Evolutionary conservation across 768 basidiomycete species (phyloP).

Genomic region (Rhodotorula paludigena): DNA sequence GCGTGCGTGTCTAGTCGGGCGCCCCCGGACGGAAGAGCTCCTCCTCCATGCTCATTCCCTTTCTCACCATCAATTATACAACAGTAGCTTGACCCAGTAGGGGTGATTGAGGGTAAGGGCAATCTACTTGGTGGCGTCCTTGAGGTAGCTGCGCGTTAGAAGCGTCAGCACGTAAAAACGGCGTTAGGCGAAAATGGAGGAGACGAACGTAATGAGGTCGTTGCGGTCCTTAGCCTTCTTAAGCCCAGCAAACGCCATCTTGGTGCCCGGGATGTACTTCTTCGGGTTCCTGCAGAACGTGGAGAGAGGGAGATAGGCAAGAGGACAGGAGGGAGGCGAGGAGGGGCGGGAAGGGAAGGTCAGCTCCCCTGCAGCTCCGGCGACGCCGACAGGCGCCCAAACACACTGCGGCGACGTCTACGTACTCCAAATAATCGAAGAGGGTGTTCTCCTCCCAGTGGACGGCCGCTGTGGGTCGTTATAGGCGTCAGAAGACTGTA

Average conservation of each 20-base stretch:
- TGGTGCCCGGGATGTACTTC: slow-evolving; percentile 57
- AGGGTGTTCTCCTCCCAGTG: slow-evolving; percentile 63
- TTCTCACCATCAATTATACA: no score
- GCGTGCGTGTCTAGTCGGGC: no score
- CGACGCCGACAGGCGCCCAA: no score
- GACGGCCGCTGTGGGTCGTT: neutral
- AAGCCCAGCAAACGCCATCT: slow-evolving; percentile 74
- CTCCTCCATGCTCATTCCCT: no score
- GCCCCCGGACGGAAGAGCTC: no score
- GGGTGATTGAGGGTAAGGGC: no score
- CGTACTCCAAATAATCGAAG: slow-evolving; percentile 62
- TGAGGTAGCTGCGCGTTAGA: neutral
- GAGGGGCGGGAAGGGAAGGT: neutral
- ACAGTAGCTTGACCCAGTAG: neutral
- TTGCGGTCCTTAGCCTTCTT: slow-evolving; percentile 97
- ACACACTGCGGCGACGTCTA: neutral
- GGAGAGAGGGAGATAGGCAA: neutral
- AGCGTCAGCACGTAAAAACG: neutral
- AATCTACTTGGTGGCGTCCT: slow-evolving; percentile 2
- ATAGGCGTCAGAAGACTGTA: neutral
- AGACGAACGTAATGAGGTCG: slow-evolving; percentile 73
- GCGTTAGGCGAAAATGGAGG: no score
- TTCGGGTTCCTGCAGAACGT: slow-evolving; percentile 79
- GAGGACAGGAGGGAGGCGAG: neutral
- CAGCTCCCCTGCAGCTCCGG: no score